A percentile compares a stretch with the other conserved stretches of the same genome.
Conservation (phyloP, 2,329 filamentous ascomycete species). For the Fusarium humuli region DNA sequence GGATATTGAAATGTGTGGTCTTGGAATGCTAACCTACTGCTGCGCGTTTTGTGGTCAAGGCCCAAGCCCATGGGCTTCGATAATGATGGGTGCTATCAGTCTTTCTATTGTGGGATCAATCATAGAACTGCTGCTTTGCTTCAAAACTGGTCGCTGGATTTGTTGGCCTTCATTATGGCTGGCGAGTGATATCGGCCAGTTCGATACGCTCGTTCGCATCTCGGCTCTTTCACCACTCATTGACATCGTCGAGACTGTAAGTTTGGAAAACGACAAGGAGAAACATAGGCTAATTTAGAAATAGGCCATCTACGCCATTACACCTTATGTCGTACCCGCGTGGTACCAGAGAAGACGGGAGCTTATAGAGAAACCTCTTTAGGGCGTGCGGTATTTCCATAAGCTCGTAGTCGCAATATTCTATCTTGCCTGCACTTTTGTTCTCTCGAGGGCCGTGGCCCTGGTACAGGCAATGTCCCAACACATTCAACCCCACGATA, state of each 20-base stretch:
- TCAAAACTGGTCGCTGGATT: conserved; percentile 12
- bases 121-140: conserved; percentile 11
- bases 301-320: conserved; percentile 11
- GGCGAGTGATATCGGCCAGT: conserved; percentile 7
- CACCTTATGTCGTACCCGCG: background rate
- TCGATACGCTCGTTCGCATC: conserved; percentile 26
- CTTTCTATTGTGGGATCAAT: conserved; percentile 7
- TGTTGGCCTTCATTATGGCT: conserved; percentile 39
- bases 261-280: background rate
- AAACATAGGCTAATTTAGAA: background rate
- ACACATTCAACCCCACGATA: background rate
- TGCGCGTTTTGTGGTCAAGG: conserved; percentile 18
- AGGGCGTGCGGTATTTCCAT: conserved; percentile 15
- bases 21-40: conserved; percentile 28
- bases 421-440: background rate
- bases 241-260: conserved; percentile 43
- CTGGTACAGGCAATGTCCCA: background rate
- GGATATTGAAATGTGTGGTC: conserved; percentile 33
- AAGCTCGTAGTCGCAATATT: background rate
- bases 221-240: conserved; percentile 42
- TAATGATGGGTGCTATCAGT: conserved; percentile 16
- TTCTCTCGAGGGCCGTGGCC: background rate
- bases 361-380: conserved; percentile 13
- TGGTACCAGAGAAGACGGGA: conserved; percentile 17
- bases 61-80: conserved; percentile 1